Conservation (phyloP, 495 filamentous ascomycete genomes). For the Tetracladium marchalianum region DNA sequence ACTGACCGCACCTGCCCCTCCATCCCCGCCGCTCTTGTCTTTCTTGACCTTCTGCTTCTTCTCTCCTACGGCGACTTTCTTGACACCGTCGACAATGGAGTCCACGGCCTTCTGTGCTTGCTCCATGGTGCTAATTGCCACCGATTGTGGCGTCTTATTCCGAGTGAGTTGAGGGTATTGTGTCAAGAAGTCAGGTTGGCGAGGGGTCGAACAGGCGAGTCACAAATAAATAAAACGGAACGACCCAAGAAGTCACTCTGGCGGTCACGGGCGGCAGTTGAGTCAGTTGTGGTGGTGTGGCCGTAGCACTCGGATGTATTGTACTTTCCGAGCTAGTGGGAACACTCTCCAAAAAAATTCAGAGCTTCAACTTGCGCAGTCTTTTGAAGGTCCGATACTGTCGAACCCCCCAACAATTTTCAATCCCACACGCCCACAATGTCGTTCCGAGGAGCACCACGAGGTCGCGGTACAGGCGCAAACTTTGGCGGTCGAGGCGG, state of each 20-base stretch:
- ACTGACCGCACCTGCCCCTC: constrained; percentile 19
- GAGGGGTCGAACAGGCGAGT: background rate
- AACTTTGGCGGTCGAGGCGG: constrained; percentile 34
- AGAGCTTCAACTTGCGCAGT: background rate
- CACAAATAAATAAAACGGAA: too few relatives aligned
- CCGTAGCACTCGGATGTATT: too few relatives aligned
- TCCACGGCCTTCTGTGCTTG: constrained; percentile 21
- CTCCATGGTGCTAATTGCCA: constrained; percentile 15
- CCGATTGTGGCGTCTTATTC: background rate
- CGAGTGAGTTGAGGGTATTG: background rate
- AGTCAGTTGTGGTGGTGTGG: too few relatives aligned
- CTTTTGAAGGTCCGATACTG: background rate
- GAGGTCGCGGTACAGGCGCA: constrained; percentile 21
- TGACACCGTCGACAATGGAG: constrained; percentile 32
- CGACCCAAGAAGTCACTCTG: too few relatives aligned
- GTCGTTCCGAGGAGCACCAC: constrained; percentile 21
- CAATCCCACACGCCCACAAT: constrained; percentile 9
- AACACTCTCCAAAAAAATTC: background rate
- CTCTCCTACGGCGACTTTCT: constrained; percentile 36
- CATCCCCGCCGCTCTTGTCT: constrained; percentile 32
- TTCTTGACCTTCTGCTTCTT: constrained; percentile 36
- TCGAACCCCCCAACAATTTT: constrained; percentile 1
- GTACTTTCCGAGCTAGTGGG: too few relatives aligned
- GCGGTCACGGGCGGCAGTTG: too few relatives aligned
- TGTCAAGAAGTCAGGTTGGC: background rate